Evolutionary conservation across 345 rosid species (phyloP), one percentile per base, ranked within the genome.

Genomic region (Kandelia obovata): DNA sequence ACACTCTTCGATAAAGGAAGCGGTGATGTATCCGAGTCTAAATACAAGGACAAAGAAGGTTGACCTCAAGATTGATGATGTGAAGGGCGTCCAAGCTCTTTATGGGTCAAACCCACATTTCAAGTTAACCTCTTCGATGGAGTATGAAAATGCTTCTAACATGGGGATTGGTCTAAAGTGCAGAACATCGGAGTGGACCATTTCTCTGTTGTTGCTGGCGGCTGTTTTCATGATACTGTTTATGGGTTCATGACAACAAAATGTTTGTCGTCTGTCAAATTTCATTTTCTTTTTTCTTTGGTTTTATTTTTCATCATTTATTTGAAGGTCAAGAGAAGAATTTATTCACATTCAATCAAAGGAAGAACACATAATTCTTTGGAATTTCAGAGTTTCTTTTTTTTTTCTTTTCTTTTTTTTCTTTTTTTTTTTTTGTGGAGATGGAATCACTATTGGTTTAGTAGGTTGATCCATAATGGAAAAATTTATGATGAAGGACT

Each of bases 11-110:
- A 84, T 81, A 0, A 85, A 85, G 53, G 90, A 88, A 31, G 95
- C 99, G 6, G 96, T 95, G 73, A 95, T 95, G 99, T 95, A 89
- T 60, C 97, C 99, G 19, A 92, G 87, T 79, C 69, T 95, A 67
- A 87, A 79, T 19, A 96, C 97, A 0, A 75, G 92, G 72, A 83
- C 79, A 0, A 83, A 58, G 70, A 91, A 87, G 62, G 87, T 81
- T 70, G 94, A 88, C 66, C 83, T 93, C 0, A 88, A 75, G 74
- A 76, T 88, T 4, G 96, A 93, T 65, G 98, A 93, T 69, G 92
- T 89, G 82, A 86, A 88, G n/a, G 97, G 98, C 1, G 74, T 88
- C 19, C 84, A 91, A 49, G 86, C 86, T 7, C 64, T 93, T 49
- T 93, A 91, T 23, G 97, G 97, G 34, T 68, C 88, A 60, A 93